These are phyloP conservation scores for Colletotrichum shisoi DNA, from an alignment of 2,329 filamentous ascomycete species.

Conservation along the genomic window DNA sequence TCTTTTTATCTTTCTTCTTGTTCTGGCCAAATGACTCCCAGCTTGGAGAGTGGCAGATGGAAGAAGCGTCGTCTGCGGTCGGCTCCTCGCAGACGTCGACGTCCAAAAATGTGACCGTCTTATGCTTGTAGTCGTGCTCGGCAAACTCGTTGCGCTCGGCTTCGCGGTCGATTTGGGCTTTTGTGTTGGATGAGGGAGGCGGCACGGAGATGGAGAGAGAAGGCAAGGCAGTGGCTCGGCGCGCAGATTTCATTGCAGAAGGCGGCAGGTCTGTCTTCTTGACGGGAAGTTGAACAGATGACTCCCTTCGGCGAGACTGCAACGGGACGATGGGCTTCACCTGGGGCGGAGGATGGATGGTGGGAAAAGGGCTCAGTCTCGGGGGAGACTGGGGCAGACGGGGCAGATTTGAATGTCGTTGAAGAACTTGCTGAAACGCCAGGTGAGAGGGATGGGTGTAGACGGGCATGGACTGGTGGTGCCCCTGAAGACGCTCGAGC, in stretches of 20 bases:
- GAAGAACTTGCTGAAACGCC: conserved; percentile 37
- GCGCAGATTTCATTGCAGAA: conserved; percentile 35
- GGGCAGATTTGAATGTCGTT: conserved; percentile 29
- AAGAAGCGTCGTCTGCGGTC: conserved; percentile 56
- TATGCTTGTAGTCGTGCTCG: conserved; percentile 44
- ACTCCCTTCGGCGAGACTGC: conserved; percentile 37
- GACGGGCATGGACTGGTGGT: conserved; percentile 26
- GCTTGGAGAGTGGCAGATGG: conserved; percentile 68
- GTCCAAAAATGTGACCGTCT: conserved; percentile 53
- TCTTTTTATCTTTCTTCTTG: conserved; percentile 63
- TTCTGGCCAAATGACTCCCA: conserved; percentile 66
- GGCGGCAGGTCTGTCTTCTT: conserved; percentile 19
- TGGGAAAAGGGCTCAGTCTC: conserved; percentile 33
- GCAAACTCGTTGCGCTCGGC: conserved; percentile 42
- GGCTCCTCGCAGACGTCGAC: conserved; percentile 46
- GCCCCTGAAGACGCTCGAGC: conserved; percentile 40
- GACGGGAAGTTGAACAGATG: conserved; percentile 15
- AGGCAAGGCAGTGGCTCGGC: conserved; percentile 40
- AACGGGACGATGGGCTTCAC: conserved; percentile 32
- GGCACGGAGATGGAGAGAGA: conserved; percentile 48
- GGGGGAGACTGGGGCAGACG: conserved; percentile 21
- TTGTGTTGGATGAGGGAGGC: conserved; percentile 38
- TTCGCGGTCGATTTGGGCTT: conserved; percentile 28
- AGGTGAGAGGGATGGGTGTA: conserved; percentile 32
- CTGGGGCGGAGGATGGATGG: conserved; percentile 19